These are phyloP conservation scores for Aspergillus steynii DNA, from an alignment of 495 filamentous ascomycete species.

Conservation along the genomic window DNA sequence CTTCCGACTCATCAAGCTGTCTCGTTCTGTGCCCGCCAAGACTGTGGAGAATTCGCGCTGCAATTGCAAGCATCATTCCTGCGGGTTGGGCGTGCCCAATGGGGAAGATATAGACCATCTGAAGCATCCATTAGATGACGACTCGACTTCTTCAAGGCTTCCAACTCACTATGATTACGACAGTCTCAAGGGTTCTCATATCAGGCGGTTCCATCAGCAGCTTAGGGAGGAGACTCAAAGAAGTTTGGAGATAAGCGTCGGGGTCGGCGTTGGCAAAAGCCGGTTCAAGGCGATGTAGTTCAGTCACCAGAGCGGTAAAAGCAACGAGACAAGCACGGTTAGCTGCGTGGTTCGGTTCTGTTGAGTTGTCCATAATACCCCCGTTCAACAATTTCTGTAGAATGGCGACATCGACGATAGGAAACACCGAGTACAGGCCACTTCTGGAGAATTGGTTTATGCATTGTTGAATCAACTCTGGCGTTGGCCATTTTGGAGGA, in stretches of 20 bases:
- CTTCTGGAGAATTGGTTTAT: slow-evolving; percentile 23
- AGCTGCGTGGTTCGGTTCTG: slow-evolving; percentile 12
- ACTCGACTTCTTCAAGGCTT: too few relatives aligned
- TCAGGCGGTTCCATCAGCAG: slow-evolving; percentile 25
- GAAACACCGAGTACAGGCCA: slow-evolving; percentile 30
- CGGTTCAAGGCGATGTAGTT: slow-evolving; percentile 27
- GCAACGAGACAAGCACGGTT: slow-evolving; percentile 25
- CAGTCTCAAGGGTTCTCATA: slow-evolving; percentile 25
- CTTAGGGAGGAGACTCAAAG: slow-evolving; percentile 20
- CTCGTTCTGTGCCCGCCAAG: slow-evolving; percentile 23
- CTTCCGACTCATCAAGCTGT: neutral
- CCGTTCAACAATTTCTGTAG: slow-evolving; percentile 19
- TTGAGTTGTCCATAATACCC: slow-evolving; percentile 16
- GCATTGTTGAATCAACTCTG: slow-evolving; percentile 20
- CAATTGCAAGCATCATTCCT: slow-evolving; percentile 25
- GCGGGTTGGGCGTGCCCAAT: slow-evolving; percentile 23
- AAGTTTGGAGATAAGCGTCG: slow-evolving; percentile 27
- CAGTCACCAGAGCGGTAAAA: slow-evolving; percentile 29
- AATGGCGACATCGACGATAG: slow-evolving; percentile 22
- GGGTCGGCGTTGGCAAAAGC: slow-evolving; percentile 23
- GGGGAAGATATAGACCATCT: slow-evolving; percentile 27
- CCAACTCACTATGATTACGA: slow-evolving; percentile 26
- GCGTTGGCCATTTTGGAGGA: slow-evolving; percentile 21
- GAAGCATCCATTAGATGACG: neutral
- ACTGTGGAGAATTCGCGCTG: slow-evolving; percentile 22